Evolutionary conservation across 441 rosid genomes (phyloP), one percentile per base, ranked within the genome.

Genomic region (Pelargonium cotyledonis): DNA sequence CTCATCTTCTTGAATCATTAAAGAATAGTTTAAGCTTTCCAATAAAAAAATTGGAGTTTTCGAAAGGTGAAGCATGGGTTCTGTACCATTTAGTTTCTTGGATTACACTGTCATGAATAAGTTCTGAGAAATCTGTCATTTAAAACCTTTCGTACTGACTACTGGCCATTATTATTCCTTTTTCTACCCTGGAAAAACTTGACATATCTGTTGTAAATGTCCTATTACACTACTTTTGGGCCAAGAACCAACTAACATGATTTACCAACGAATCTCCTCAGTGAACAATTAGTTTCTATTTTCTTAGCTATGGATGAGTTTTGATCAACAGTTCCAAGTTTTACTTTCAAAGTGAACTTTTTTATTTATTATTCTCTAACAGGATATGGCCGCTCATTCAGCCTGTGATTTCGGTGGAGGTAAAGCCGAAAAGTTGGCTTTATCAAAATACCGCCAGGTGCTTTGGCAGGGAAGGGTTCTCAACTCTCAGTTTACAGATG

Each of bases 341-440:
- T 38, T 38, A 38, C 41, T 38, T 35, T 35, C 40, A 35, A 7
- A 35, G 40, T 35, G 4, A 35, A 35, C 40, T 46, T 9, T 51
- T 16, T 16, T 68, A n/a, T n/a, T n/a, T n/a, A n/a, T 49, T 74
- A 67, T 29, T 58, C 6, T 18, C 21, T 74, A 18, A 71, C 80
- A 86, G 90, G 93, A 88, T 69, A 88, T 88, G 93, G 93, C 93
- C 60, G 93, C 93, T 57, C 90, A 88, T 78, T 88, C 93, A 66
- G 93, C 90, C 55, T 88, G 93, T 19, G 86, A 88, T 70, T 88
- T 88, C 72, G 93, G 87, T 65, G 93, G 89, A 9, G 93, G 93
- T 65, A 88, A 88, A 78, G 86, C 90, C 47, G 89, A 88, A 77
- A 86, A 67, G 76, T 70, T 86, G 65, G 85, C 88, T 44, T 79